Conservation (phyloP, 2,329 filamentous ascomycete species). For the Zalaria obscura region DNA sequence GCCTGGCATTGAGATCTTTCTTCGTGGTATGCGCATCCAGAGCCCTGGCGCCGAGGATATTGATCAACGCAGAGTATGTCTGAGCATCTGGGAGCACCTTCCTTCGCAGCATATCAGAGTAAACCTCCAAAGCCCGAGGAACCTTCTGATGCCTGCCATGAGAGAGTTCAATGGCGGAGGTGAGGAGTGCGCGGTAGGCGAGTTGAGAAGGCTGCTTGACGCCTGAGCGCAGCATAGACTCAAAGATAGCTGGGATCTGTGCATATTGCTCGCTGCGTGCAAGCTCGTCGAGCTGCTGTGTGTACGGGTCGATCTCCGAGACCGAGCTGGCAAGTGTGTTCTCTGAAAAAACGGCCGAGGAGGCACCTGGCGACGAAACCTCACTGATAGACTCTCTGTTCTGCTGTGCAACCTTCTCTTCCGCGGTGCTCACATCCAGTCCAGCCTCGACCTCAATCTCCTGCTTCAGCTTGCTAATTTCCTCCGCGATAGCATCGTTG, state of each 20-base stretch:
- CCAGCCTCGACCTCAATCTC: slow-evolving; percentile 23
- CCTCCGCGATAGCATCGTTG: slow-evolving; percentile 69
- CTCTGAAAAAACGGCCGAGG: background rate
- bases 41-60: slow-evolving; percentile 65
- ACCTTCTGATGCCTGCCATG: slow-evolving; percentile 69
- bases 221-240: slow-evolving; percentile 72
- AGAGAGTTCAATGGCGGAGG: slow-evolving; percentile 72
- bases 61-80: slow-evolving; percentile 80
- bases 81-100: slow-evolving; percentile 67
- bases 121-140: slow-evolving; percentile 84
- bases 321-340: slow-evolving; percentile 1
- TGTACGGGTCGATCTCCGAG: slow-evolving; percentile 54
- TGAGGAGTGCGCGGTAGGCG: slow-evolving; percentile 84
- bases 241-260: slow-evolving; percentile 82
- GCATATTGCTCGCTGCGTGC: slow-evolving; percentile 59
- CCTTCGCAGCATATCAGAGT: slow-evolving; percentile 87
- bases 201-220: slow-evolving; percentile 64
- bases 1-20: slow-evolving; percentile 63
- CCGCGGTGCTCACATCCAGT: background rate
- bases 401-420: slow-evolving; percentile 4
- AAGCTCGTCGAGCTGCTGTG: slow-evolving; percentile 64
- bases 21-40: slow-evolving; percentile 64
- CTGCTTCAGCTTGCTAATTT: slow-evolving; percentile 50
- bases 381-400: slow-evolving; percentile 1
- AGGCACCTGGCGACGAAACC: background rate